Evolutionary conservation across 2,329 filamentous ascomycete species (phyloP).

Genomic region (Fusarium pseudonygamai): DNA sequence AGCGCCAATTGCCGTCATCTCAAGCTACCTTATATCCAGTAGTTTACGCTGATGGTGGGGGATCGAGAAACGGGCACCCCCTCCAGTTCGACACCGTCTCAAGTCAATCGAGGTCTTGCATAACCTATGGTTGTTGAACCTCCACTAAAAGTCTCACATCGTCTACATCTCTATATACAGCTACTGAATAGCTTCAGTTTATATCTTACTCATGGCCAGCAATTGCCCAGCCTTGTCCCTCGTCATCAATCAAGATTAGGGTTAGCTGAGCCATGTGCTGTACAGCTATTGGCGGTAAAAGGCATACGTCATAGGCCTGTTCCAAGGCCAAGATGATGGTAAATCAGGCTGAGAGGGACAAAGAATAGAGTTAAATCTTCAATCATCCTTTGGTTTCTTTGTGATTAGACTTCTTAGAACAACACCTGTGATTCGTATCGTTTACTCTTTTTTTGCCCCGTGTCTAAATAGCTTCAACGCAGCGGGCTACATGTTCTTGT

Average conservation of each 20-base stretch:
- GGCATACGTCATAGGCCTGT: slow-evolving; percentile 35
- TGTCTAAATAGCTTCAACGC: slow-evolving; percentile 2
- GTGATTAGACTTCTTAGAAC: not conserved
- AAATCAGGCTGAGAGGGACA: slow-evolving; percentile 26
- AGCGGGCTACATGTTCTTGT: not conserved
- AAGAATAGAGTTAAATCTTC: slow-evolving; percentile 17
- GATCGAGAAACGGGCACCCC: slow-evolving; percentile 18
- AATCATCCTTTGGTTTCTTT: not conserved
- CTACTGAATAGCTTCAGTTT: not conserved
- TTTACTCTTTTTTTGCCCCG: not conserved
- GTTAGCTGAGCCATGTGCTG: slow-evolving; percentile 27
- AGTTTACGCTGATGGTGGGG: not conserved
- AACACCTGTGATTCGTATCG: not conserved
- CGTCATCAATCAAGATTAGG: slow-evolving; percentile 13
- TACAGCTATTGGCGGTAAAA: slow-evolving; percentile 25
- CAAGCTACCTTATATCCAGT: slow-evolving; percentile 4
- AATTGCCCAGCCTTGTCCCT: slow-evolving; percentile 22
- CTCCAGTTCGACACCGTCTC: slow-evolving; percentile 25
- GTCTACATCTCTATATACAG: not conserved
- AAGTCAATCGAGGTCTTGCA: slow-evolving; percentile 8
- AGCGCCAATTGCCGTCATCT: slow-evolving; percentile 8
- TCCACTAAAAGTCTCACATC: not conserved
- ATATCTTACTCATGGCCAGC: not conserved
- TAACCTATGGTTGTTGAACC: not conserved
- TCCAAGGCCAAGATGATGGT: slow-evolving; percentile 30